Evolutionary conservation across 1,284 basidiomycete genomes (phyloP).

Genomic region (Dichomitus squalens): DNA sequence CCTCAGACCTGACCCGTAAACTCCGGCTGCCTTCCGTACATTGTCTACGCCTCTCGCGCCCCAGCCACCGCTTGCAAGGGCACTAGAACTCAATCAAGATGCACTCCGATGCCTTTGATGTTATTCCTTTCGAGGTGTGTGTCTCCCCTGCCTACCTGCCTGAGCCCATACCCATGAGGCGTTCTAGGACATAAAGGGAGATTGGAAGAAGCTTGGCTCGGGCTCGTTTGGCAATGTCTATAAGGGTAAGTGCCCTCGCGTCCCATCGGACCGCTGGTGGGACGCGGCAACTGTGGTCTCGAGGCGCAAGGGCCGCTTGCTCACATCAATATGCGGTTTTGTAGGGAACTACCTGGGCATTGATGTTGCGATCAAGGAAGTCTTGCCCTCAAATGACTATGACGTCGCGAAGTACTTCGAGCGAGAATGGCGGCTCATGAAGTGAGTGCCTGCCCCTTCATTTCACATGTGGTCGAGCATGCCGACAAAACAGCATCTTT

Average conservation of each 20-base stretch:
- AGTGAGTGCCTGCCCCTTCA: constrained; percentile 41
- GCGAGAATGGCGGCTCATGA: constrained; percentile 96
- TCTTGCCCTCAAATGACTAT: constrained; percentile 86
- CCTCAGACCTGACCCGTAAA: neutral
- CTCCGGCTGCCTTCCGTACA: neutral
- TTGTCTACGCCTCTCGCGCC: neutral
- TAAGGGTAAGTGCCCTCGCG: constrained; percentile 57
- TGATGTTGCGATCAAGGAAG: constrained; percentile 96
- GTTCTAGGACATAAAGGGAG: constrained; percentile 80
- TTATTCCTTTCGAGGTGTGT: constrained; percentile 77
- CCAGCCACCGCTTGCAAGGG: neutral
- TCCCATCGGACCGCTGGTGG: neutral
- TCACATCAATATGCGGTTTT: neutral
- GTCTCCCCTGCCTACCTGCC: neutral
- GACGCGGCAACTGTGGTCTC: neutral
- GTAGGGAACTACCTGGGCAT: constrained; percentile 90
- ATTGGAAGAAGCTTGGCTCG: constrained; percentile 87
- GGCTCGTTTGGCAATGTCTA: constrained; percentile 94
- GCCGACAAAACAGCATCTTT: constrained; percentile 1
- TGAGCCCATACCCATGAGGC: constrained; percentile 14
- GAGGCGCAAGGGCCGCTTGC: neutral
- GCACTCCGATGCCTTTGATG: constrained; percentile 73
- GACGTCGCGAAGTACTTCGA: constrained; percentile 98
- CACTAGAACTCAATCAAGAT: constrained; percentile 21
- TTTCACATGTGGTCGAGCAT: neutral